These are phyloP conservation scores for Aspergillus sp. DNA, from an alignment of 2,329 filamentous ascomycete genomes.

Conservation along the genomic window DNA sequence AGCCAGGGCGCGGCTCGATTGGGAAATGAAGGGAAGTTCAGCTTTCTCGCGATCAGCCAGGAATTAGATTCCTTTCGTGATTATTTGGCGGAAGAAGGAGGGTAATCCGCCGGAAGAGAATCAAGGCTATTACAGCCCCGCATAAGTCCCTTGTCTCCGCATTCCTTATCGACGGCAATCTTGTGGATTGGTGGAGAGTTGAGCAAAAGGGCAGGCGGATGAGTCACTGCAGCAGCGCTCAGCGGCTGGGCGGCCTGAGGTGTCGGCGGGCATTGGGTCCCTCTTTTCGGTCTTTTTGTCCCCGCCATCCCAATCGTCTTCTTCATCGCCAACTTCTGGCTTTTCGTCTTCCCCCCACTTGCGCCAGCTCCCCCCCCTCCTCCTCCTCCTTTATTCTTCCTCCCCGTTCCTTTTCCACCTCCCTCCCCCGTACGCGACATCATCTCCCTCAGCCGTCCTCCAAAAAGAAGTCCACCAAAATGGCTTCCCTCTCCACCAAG, in stretches of 20 bases:
- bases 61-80: no score
- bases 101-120: no score
- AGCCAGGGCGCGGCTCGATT: not conserved
- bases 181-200: no score
- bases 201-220: not conserved
- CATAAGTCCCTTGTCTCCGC: no score
- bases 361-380: constrained; percentile 19
- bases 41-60: no score
- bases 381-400: constrained; percentile 36
- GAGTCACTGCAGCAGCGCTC: constrained; percentile 1
- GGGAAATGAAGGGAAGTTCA: not conserved
- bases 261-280: not conserved
- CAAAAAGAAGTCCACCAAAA: constrained; percentile 44
- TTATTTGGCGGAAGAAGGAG: no score
- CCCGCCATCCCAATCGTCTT: not conserved
- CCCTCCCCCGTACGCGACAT: constrained; percentile 29
- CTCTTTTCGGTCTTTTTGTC: not conserved
- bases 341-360: constrained; percentile 9
- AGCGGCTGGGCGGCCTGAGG: not conserved
- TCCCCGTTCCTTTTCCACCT: constrained; percentile 36
- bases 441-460: constrained; percentile 22
- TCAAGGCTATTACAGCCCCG: no score
- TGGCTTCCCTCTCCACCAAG: constrained; percentile 71
- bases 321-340: not conserved
- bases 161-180: no score